A percentile compares a stretch with the other conserved stretches of the same genome.
Evolutionary conservation across 2,329 filamentous ascomycete genomes (phyloP).

Genomic region (Sporothrix schenckii): DNA sequence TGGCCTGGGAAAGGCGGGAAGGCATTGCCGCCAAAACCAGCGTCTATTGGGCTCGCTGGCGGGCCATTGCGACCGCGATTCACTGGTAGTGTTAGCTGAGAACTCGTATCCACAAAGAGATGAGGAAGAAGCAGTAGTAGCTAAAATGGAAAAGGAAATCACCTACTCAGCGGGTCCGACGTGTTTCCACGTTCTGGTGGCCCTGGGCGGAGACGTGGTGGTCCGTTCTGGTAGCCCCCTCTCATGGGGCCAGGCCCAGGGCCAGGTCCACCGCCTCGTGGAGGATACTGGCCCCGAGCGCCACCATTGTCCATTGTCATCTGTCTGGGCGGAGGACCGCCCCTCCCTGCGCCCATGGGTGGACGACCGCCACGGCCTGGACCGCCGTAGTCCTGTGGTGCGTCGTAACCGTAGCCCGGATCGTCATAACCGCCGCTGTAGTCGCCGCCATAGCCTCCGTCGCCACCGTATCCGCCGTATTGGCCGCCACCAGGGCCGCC

Average conservation of each 20-base stretch:
- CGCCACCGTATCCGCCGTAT: constrained; percentile 46
- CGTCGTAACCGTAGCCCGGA: constrained; percentile 51
- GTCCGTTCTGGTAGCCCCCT: constrained; percentile 43
- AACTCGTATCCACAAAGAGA: neutral
- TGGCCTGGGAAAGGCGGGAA: constrained; percentile 51
- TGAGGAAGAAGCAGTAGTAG: too few relatives aligned
- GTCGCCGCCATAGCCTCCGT: constrained; percentile 43
- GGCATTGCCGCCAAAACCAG: constrained; percentile 47
- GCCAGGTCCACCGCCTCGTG: constrained; percentile 43
- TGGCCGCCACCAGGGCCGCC: constrained; percentile 9
- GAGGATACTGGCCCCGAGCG: constrained; percentile 47
- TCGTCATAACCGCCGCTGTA: constrained; percentile 48
- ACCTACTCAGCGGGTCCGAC: constrained; percentile 50
- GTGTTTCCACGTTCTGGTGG: constrained; percentile 46
- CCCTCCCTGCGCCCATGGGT: constrained; percentile 50
- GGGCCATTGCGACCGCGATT: constrained; percentile 41
- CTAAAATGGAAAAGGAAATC: neutral
- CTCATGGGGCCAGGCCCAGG: constrained; percentile 42
- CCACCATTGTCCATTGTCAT: constrained; percentile 43
- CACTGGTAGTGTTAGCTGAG: constrained; percentile 31
- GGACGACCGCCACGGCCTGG: constrained; percentile 48
- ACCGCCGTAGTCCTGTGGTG: constrained; percentile 52
- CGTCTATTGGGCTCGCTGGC: constrained; percentile 39
- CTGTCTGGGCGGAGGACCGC: constrained; percentile 50
- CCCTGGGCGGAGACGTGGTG: constrained; percentile 43